Evolutionary conservation across 75 land plant species (phyloP).

Genomic region (Cryptomeria japonica): DNA sequence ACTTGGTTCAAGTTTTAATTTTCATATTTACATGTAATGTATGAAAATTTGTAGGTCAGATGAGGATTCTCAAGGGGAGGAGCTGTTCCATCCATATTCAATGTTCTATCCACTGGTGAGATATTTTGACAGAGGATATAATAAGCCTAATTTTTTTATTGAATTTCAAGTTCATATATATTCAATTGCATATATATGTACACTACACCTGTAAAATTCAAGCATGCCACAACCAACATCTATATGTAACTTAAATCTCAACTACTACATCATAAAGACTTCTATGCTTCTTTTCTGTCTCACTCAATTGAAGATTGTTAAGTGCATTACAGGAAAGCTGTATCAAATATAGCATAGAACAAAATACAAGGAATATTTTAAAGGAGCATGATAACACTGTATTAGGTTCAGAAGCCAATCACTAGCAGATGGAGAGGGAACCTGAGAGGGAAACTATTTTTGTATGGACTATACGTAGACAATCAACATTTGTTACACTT

Average conservation of each 20-base stretch:
- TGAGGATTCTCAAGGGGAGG: conserved; percentile 46
- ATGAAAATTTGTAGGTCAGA: conserved; percentile 37
- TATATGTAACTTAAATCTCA: not conserved
- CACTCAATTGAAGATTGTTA: not conserved
- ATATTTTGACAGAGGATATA: not conserved
- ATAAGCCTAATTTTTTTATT: not conserved
- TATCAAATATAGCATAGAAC: not conserved
- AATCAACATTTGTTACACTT: not conserved
- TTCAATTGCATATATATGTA: not conserved
- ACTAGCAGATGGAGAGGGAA: not conserved
- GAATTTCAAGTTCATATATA: not conserved
- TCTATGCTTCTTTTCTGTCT: not conserved
- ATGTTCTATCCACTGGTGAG: conserved; percentile 27
- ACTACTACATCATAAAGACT: not conserved
- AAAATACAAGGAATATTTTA: not conserved
- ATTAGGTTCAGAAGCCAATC: not conserved
- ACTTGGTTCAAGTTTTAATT: not conserved
- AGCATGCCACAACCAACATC: not conserved
- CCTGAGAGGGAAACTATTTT: not conserved
- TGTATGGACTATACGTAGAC: not conserved
- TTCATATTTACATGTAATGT: not conserved
- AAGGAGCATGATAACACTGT: not conserved
- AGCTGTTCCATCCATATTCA: conserved; percentile 41
- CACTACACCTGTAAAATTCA: not conserved
- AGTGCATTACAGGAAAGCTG: not conserved